Percentiles rank a stretch among this genome's conserved stretches.
Conservation (phyloP, 2,329 filamentous ascomycete species). For the Fusarium anthophilum region DNA sequence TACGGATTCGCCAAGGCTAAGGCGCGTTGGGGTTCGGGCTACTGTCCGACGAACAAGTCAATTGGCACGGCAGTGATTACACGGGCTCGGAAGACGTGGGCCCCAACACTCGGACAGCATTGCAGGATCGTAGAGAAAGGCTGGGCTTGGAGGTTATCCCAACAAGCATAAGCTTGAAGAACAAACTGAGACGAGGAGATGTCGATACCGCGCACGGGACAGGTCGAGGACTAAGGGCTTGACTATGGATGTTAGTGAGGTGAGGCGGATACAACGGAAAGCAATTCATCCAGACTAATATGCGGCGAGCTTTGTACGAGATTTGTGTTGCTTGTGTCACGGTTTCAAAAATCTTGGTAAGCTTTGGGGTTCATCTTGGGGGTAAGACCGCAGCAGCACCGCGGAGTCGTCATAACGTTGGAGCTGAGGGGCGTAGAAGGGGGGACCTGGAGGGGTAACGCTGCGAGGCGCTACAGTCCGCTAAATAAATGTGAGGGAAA, state of each 20-base stretch:
- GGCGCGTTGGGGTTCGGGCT: conserved; percentile 42
- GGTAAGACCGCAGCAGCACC: conserved; percentile 38
- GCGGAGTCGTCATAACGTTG: conserved; percentile 37
- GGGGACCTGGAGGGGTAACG: conserved; percentile 31
- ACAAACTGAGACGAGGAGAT: conserved; percentile 6
- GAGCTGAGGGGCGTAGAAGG: conserved; percentile 33
- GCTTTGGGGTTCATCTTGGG: conserved; percentile 34
- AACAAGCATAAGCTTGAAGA: conserved; percentile 17
- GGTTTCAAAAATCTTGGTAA: conserved; percentile 39
- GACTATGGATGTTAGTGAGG: not conserved
- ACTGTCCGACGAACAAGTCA: conserved; percentile 42
- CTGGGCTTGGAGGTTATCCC: conserved; percentile 26
- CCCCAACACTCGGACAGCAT: conserved; percentile 36
- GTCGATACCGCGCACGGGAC: conserved; percentile 3
- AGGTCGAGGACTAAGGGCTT: conserved; percentile 5
- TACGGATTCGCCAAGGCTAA: conserved; percentile 32
- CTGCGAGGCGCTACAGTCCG: conserved; percentile 2
- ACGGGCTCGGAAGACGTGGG: conserved; percentile 33
- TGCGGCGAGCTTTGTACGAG: conserved; percentile 36
- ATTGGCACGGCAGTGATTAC: conserved; percentile 44
- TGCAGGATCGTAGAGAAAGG: conserved; percentile 13
- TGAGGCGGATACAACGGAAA: conserved; percentile 15
- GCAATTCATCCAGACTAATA: not conserved
- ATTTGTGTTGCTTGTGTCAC: conserved; percentile 40
- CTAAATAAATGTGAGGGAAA: conserved; percentile 22